Evolutionary conservation across 2,329 filamentous ascomycete genomes (phyloP), one percentile per base, ranked within the genome.

Genomic region (Rhexocercosporidium sp.): DNA sequence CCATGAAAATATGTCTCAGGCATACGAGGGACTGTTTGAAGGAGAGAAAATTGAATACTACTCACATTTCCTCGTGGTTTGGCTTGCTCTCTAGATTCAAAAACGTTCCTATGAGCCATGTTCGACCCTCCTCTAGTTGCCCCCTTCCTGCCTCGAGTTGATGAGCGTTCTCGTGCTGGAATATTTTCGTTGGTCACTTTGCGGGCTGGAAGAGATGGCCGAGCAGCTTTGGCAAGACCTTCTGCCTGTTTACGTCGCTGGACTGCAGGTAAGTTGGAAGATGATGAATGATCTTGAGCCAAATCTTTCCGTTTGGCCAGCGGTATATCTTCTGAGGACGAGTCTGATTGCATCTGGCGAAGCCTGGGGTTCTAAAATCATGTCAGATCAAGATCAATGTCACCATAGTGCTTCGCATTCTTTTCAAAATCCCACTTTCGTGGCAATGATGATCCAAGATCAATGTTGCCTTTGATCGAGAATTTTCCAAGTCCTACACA

Each of bases 61-160:
- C 54, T 25, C 20, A 27, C 54, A 51, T 41, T 71, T 1, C 59
- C 64, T 20, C 70, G 47, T 62, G 25, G 69, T n/a, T 63, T 67
- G 2, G 66, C 22, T 1, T 64, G 41, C 31, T 62, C 64, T 20
- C 71, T 62, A 5, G 39, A 16, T 8, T 62, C 22, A 53, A 76
- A 76, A 2, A 76, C 73, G 51, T 75, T 76, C 12, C 64, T 68
- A 9, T 41, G 51, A 4, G n/a, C 41, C 9, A 70, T 41, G n/a
- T 53, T 60, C n/a, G 54, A 59, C 18, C 66, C 66, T 61, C 75
- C 74, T 29, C 73, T 66, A 3, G 61, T 69, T 6, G 72, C 71
- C 39, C 68, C 68, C 69, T 66, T 64, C 27, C 56, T 37, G 22
- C 71, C 62, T 66, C 68, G 44, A 22, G 22, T 37, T 20, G 46